These are phyloP conservation scores for Sphenostylis stenocarpa DNA, from an alignment of 306 rosid genomes.

Conservation along the genomic window DNA sequence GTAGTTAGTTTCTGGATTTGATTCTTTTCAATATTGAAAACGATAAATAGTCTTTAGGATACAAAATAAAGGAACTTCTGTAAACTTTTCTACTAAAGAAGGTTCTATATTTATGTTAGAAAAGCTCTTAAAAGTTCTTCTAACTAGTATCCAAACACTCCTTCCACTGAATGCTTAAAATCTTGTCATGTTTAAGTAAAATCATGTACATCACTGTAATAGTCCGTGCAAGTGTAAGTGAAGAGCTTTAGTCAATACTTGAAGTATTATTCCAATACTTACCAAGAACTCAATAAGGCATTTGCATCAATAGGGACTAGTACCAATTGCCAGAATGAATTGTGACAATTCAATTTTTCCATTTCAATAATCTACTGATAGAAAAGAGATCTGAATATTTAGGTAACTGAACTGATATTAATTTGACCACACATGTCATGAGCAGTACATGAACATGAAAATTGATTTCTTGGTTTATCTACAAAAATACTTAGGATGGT, in stretches of 20 bases:
- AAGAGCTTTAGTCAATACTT: background rate
- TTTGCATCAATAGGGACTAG: background rate
- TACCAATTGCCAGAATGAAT: background rate
- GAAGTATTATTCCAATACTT: background rate
- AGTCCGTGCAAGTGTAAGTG: background rate
- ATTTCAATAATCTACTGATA: background rate
- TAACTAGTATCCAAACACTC: no score
- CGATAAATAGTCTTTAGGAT: no score
- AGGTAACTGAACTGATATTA: slow-evolving; percentile 1
- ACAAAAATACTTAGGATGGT: slow-evolving; percentile 14
- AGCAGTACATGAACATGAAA: background rate
- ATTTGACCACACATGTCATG: background rate
- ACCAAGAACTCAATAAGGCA: background rate
- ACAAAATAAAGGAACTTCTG: no score
- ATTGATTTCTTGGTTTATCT: background rate
- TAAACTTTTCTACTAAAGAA: no score
- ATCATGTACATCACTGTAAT: background rate
- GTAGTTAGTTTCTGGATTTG: no score
- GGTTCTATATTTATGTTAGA: no score
- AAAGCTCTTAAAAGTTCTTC: no score
- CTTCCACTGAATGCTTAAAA: background rate
- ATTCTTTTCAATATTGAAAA: no score
- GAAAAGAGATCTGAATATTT: slow-evolving; percentile 2
- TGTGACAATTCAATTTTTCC: background rate
- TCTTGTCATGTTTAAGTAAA: background rate